phyloP scores from a whole-genome alignment of 2,329 filamentous ascomycete genomes.

The Trichophyton benhamiae region DNA sequence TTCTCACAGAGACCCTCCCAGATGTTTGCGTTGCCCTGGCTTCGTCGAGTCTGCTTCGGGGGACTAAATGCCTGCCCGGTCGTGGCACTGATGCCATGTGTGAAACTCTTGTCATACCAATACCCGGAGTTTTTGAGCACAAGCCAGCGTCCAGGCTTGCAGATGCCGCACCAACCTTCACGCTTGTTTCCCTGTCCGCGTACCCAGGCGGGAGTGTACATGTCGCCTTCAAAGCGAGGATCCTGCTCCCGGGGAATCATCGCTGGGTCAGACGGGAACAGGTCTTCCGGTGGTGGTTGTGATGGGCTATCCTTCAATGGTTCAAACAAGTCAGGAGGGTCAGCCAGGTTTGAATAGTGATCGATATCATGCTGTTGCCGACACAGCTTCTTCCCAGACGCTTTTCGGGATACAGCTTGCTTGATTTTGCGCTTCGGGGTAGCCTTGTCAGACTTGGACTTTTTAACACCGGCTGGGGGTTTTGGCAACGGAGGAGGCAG shows the following conservation, averaged over 20 bases:
- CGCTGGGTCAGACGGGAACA: slow-evolving; percentile 66
- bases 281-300: slow-evolving; percentile 64
- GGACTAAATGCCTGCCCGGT: slow-evolving; percentile 68
- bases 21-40: slow-evolving; percentile 59
- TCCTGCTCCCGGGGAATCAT: slow-evolving; percentile 67
- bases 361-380: slow-evolving; percentile 43
- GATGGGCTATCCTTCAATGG: slow-evolving; percentile 62
- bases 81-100: slow-evolving; percentile 71
- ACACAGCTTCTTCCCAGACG: slow-evolving; percentile 62
- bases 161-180: slow-evolving; percentile 81
- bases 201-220: slow-evolving; percentile 76
- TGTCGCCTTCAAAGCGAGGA: slow-evolving; percentile 63
- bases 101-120: slow-evolving; percentile 89
- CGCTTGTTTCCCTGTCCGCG: slow-evolving; percentile 77
- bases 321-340: slow-evolving; percentile 64
- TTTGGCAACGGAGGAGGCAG: not conserved
- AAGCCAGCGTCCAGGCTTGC: slow-evolving; percentile 74
- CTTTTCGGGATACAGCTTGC: slow-evolving; percentile 33
- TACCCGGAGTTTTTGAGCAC: slow-evolving; percentile 83
- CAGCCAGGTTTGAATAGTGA: slow-evolving; percentile 61
- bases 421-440: not conserved
- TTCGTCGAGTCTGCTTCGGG: slow-evolving; percentile 60
- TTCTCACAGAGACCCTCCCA: slow-evolving; percentile 30
- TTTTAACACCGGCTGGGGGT: not conserved
- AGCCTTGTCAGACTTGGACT: not conserved